Evolutionary conservation across 179 eudicot genomes (phyloP).

Genomic region (Silene coronaria): DNA sequence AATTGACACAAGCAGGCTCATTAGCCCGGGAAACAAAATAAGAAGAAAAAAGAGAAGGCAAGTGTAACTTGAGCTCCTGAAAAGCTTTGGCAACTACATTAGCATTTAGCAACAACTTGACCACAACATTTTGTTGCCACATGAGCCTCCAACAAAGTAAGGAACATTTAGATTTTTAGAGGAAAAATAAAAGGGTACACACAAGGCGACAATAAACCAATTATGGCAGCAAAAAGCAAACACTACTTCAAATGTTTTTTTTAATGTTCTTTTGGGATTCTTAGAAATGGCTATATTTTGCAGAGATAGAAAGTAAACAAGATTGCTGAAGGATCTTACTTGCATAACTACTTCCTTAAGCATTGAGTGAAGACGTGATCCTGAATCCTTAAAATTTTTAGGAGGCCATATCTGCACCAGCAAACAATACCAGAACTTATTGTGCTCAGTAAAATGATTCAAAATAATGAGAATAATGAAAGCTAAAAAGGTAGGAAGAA

Average conservation of each 20-base stretch:
- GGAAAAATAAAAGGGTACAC: background rate
- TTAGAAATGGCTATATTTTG: background rate
- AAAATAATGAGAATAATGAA: background rate
- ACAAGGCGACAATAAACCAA: background rate
- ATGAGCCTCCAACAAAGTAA: background rate
- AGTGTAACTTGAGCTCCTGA: background rate
- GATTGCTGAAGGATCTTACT: constrained; percentile 33
- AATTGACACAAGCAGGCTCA: background rate
- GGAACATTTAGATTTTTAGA: background rate
- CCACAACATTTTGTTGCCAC: constrained; percentile 1
- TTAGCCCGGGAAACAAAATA: background rate
- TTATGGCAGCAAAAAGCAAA: background rate
- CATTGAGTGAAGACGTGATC: constrained; percentile 74
- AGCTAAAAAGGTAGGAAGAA: background rate
- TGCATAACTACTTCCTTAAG: constrained; percentile 83
- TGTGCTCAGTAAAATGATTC: background rate
- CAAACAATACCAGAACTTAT: background rate
- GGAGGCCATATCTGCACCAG: constrained; percentile 96
- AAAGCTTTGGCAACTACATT: background rate
- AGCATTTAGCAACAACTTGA: background rate
- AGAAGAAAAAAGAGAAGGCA: background rate
- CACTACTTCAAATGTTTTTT: background rate
- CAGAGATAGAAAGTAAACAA: background rate
- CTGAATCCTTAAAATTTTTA: constrained; percentile 80
- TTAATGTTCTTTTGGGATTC: background rate